Evolutionary conservation across 1,284 basidiomycete genomes (phyloP), one percentile per base, ranked within the genome.

Genomic region (Boletus semigastroideus): DNA sequence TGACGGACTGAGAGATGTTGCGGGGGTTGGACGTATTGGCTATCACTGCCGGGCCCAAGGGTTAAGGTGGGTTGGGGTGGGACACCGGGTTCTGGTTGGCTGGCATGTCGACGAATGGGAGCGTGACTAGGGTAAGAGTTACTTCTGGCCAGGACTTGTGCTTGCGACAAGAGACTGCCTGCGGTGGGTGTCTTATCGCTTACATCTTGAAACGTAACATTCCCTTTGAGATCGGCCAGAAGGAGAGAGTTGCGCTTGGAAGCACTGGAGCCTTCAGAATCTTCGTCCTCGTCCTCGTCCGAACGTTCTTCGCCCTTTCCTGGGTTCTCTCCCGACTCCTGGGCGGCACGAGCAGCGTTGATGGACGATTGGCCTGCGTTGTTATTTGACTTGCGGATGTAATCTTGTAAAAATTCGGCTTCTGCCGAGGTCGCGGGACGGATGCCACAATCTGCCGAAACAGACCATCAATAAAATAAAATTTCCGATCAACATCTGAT

Each of bases 351-450:
- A 42, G 83, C 82, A 34, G 85, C 83, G 61, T 86, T 88, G 54
- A 86, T 78, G 33, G 85, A 85, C 48, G 78, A 75, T 63, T 88
- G 87, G 7, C 82, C 87, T 13, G 87, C 85, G 62, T 78, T 87
- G 68, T 90, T 91, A 75, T 92, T 92, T 8, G 90, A 88, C 68
- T 90, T 90, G 62, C 87, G 86, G 58, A 93, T 90, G 70, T 92
- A 94, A 59, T 90, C 87, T 69, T 94, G 92, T 33, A 94, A 79
- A 75, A 89, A 90, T 71, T 93, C 90, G 54, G 90, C 91, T 76
- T 94, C 92, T 47, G 88, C 84, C 57, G 86, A 83, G 39, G 90
- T 92, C 17, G 90, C 87, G 48, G 92, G 92, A 60, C 90, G 85
- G 59, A 94, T 91, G 59, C 90, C 90, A 74, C 90, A 92, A 80